Evolutionary conservation across 306 rosid genomes (phyloP).

Genomic region (Argentina anserina): DNA sequence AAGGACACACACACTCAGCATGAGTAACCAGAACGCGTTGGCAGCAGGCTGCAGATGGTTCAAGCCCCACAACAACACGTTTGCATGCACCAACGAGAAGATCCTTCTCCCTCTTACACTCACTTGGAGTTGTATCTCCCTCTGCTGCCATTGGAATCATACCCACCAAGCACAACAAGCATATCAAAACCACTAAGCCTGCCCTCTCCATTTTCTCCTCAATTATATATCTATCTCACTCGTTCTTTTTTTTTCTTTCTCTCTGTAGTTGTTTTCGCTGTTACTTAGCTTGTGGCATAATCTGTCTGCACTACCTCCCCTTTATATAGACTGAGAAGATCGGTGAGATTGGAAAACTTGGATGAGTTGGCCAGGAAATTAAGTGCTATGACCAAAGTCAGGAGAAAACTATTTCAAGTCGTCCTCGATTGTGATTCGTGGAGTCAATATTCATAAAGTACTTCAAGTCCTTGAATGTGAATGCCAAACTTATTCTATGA

Average conservation of each 20-base stretch:
- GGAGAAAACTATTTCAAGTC: no score
- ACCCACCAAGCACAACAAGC: neutral
- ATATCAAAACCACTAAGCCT: neutral
- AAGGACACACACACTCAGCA: conserved; percentile 17
- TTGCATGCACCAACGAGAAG: conserved; percentile 10
- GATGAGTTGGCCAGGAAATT: neutral
- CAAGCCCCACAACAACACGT: conserved; percentile 11
- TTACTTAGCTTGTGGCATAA: neutral
- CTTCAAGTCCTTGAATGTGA: no score
- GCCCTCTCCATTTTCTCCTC: neutral
- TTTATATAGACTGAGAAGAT: neutral
- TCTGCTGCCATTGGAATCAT: neutral
- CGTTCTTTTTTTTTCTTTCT: neutral
- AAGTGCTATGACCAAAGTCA: neutral
- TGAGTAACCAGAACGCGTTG: conserved; percentile 18
- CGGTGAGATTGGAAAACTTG: neutral
- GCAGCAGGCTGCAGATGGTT: conserved; percentile 25
- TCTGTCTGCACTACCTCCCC: neutral
- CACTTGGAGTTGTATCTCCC: conserved; percentile 6
- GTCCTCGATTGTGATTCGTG: no score
- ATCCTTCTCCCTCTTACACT: conserved; percentile 17
- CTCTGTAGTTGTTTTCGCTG: neutral
- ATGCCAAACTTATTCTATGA: no score
- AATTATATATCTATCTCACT: neutral
- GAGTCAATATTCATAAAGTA: no score